Conservation (phyloP, 2,329 filamentous ascomycete genomes). For the Aureobasidium sp. region DNA sequence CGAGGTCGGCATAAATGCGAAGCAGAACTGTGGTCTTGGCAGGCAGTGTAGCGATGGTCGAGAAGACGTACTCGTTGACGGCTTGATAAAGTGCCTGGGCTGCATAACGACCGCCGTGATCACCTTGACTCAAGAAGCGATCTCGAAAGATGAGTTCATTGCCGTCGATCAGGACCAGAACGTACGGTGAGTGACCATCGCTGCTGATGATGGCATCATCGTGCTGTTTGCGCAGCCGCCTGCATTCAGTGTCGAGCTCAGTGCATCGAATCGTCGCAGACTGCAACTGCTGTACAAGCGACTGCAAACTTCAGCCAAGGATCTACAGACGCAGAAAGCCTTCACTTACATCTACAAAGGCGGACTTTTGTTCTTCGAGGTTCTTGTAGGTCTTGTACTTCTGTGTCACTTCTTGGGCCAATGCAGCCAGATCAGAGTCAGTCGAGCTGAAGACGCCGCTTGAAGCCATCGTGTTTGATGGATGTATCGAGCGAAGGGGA, state of each 20-base stretch:
- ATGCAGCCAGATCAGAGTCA: neutral
- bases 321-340: no score
- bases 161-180: slow-evolving; percentile 55
- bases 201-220: neutral
- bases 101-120: slow-evolving; percentile 50
- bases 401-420: neutral
- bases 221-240: neutral
- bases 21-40: slow-evolving; percentile 42
- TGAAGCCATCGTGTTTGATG: neutral
- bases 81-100: slow-evolving; percentile 47
- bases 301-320: neutral
- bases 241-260: neutral
- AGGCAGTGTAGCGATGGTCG: slow-evolving; percentile 28
- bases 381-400: slow-evolving; percentile 15
- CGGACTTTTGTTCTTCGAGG: slow-evolving; percentile 28
- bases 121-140: slow-evolving; percentile 26
- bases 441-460: no score
- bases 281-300: neutral
- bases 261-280: neutral
- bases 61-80: slow-evolving; percentile 39
- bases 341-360: slow-evolving; percentile 28
- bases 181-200: slow-evolving; percentile 39
- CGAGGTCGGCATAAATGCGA: slow-evolving; percentile 40
- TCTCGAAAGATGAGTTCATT: slow-evolving; percentile 47
- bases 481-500: neutral